Conservation (phyloP, 768 basidiomycete genomes). For the Pleurotus ostreatus region DNA sequence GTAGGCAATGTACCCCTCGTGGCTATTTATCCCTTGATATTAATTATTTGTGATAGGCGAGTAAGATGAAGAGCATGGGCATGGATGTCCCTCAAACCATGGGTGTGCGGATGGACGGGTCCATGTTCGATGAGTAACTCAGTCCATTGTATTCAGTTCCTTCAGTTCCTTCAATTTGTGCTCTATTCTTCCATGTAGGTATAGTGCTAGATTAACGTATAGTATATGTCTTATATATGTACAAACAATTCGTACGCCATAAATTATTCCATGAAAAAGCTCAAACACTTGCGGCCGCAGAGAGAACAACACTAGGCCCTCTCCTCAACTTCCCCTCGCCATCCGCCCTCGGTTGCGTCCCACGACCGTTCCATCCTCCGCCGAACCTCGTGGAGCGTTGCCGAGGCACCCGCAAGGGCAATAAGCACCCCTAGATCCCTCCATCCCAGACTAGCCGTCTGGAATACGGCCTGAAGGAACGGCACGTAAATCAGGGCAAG, state of each 20-base stretch:
- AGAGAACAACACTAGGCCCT: slow-evolving; percentile 31
- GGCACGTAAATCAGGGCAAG: slow-evolving; percentile 87
- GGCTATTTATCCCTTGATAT: neutral
- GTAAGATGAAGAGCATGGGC: slow-evolving; percentile 82
- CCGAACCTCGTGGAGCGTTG: slow-evolving; percentile 72
- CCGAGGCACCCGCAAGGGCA: slow-evolving; percentile 58
- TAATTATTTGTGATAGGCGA: slow-evolving; percentile 39
- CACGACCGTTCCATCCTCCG: slow-evolving; percentile 70
- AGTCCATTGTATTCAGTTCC: too few relatives aligned
- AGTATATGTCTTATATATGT: too few relatives aligned
- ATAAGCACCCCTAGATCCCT: slow-evolving; percentile 73
- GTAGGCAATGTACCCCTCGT: slow-evolving; percentile 31
- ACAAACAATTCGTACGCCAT: too few relatives aligned
- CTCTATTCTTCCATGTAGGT: too few relatives aligned
- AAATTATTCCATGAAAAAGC: too few relatives aligned
- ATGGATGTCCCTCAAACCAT: slow-evolving; percentile 84
- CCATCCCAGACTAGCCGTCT: slow-evolving; percentile 75
- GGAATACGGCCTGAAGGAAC: slow-evolving; percentile 88
- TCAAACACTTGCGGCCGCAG: too few relatives aligned
- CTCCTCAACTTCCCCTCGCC: slow-evolving; percentile 46
- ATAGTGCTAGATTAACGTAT: too few relatives aligned
- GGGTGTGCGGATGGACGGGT: slow-evolving; percentile 85
- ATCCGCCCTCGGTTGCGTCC: slow-evolving; percentile 50
- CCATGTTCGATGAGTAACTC: slow-evolving; percentile 44
- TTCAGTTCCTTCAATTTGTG: too few relatives aligned